A percentile compares a stretch with the other conserved stretches of the same genome.
These are phyloP conservation scores for Aspergillus sp. DNA, from an alignment of 2,329 filamentous ascomycete species.

Conservation along the genomic window DNA sequence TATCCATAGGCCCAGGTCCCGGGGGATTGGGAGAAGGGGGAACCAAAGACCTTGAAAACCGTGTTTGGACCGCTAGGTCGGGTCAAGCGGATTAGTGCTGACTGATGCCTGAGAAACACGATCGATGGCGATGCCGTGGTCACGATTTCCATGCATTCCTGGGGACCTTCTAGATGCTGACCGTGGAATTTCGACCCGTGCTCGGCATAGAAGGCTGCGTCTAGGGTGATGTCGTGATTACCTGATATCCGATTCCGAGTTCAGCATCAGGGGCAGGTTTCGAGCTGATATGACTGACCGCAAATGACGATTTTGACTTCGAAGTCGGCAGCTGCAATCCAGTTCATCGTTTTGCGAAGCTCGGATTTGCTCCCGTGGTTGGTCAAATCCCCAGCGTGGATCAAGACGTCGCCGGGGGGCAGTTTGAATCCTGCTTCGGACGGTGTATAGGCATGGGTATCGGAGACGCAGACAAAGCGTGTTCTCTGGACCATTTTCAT, in stretches of 20 bases:
- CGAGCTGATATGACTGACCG: constrained; percentile 38
- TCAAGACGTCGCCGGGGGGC: constrained; percentile 57
- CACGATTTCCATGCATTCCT: constrained; percentile 47
- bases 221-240: constrained; percentile 59
- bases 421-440: constrained; percentile 50
- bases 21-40: constrained; percentile 51
- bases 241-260: constrained; percentile 35
- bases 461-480: constrained; percentile 59
- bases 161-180: constrained; percentile 44
- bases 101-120: constrained; percentile 53
- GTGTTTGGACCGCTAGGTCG: constrained; percentile 48
- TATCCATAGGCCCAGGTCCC: constrained; percentile 59
- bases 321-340: constrained; percentile 55
- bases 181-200: constrained; percentile 46
- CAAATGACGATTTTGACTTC: constrained; percentile 57
- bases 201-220: constrained; percentile 47
- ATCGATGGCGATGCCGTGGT: constrained; percentile 42
- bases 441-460: constrained; percentile 57
- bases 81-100: constrained; percentile 45
- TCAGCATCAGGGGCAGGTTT: neutral
- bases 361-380: constrained; percentile 55
- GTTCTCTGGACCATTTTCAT: constrained; percentile 39
- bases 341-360: constrained; percentile 52
- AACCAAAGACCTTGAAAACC: constrained; percentile 58
- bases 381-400: constrained; percentile 60